phyloP scores from a whole-genome alignment of 768 basidiomycete species.

The Lactarius psammicola region DNA sequence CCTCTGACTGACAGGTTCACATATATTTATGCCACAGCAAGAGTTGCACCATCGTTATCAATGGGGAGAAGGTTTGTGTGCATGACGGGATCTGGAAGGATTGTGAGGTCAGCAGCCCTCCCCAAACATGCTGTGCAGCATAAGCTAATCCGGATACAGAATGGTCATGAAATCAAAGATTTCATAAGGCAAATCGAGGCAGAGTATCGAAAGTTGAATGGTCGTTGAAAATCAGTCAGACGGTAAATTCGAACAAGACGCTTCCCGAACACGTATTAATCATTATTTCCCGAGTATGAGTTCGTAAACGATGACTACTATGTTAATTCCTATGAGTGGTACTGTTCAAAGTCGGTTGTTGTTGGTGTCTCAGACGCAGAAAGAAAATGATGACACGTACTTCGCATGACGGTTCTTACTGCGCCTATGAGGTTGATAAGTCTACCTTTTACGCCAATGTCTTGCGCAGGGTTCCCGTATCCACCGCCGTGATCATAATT shows the following conservation, averaged over 20 bases:
- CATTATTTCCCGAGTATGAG: slow-evolving; percentile 58
- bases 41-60: slow-evolving; percentile 87
- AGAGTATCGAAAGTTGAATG: slow-evolving; percentile 67
- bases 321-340: slow-evolving; percentile 86
- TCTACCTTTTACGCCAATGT: slow-evolving; percentile 77
- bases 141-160: slow-evolving; percentile 40
- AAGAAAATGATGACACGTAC: slow-evolving; percentile 52
- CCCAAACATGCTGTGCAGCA: background rate
- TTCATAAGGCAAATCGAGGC: slow-evolving; percentile 76
- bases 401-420: slow-evolving; percentile 94
- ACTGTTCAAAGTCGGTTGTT: slow-evolving; percentile 50
- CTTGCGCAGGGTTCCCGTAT: slow-evolving; percentile 51
- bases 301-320: slow-evolving; percentile 85
- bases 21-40: slow-evolving; percentile 45
- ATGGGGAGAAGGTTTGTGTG: slow-evolving; percentile 62
- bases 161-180: slow-evolving; percentile 69
- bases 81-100: slow-evolving; percentile 77
- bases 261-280: slow-evolving; percentile 4
- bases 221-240: slow-evolving; percentile 1
- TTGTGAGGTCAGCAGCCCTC: slow-evolving; percentile 58
- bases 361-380: slow-evolving; percentile 16
- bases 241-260: background rate
- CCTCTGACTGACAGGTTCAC: slow-evolving; percentile 6
- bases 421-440: slow-evolving; percentile 92
- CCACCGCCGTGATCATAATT: slow-evolving; percentile 70